A percentile compares a stretch with the other conserved stretches of the same genome.
These are phyloP conservation scores for Coprinopsis strossmayeri DNA, from an alignment of 768 basidiomycete genomes.

Conservation along the genomic window DNA sequence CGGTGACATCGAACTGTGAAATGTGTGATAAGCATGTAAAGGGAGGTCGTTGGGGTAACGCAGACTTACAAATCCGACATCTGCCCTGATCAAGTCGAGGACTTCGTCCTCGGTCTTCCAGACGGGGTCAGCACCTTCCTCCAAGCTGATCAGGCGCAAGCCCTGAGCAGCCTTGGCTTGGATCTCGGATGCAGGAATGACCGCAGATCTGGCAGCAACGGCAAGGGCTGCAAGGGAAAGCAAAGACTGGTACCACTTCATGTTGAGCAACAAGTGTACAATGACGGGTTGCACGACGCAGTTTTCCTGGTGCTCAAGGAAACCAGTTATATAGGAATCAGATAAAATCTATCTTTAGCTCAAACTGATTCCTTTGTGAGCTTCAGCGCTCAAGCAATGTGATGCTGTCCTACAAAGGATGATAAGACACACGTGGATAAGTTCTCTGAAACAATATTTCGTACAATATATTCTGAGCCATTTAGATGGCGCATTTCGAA, in stretches of 20 bases:
- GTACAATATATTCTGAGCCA: too few relatives aligned
- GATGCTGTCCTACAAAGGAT: too few relatives aligned
- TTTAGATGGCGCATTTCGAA: too few relatives aligned
- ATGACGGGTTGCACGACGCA: neutral
- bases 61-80: conserved; percentile 20
- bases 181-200: conserved; percentile 17
- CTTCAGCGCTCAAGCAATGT: too few relatives aligned
- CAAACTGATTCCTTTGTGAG: too few relatives aligned
- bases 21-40: neutral
- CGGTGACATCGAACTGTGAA: conserved; percentile 26
- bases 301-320: too few relatives aligned
- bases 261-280: neutral
- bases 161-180: conserved; percentile 23
- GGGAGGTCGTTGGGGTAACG: too few relatives aligned
- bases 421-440: too few relatives aligned
- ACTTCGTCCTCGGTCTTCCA: conserved; percentile 27
- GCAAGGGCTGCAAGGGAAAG: neutral
- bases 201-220: neutral
- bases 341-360: too few relatives aligned
- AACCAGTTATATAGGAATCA: too few relatives aligned
- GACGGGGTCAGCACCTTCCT: conserved; percentile 22
- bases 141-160: conserved; percentile 24
- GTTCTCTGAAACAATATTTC: too few relatives aligned
- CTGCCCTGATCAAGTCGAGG: conserved; percentile 19
- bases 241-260: conserved; percentile 1